A percentile compares a stretch with the other conserved stretches of the same genome.
Conservation (phyloP, 1,139 yeast species). For the Torulaspora globosa region DNA sequence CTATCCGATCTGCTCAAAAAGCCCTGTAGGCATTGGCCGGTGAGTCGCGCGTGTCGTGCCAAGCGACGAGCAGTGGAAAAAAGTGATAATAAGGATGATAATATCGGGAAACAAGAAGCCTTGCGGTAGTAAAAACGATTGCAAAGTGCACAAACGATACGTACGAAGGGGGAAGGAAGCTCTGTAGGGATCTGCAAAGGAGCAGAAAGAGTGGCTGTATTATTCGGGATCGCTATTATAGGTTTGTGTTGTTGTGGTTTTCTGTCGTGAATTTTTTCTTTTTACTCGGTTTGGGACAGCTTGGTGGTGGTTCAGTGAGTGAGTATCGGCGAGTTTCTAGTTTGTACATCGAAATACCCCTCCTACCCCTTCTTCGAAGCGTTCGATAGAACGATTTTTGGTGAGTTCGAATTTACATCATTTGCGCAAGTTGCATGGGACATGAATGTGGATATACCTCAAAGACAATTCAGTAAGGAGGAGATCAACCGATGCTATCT, state of each 20-base stretch:
- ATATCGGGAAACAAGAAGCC: background rate
- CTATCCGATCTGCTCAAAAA: too few species aligned
- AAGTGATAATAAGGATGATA: background rate
- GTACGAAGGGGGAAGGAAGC: background rate
- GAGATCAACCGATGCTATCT: conserved; percentile 38
- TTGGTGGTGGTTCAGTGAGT: background rate
- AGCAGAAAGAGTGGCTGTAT: background rate
- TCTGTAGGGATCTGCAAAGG: background rate
- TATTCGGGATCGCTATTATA: background rate
- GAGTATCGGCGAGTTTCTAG: background rate
- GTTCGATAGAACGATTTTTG: too few species aligned
- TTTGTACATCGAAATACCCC: too few species aligned
- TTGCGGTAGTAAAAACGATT: background rate
- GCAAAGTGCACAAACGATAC: conserved; percentile 1
- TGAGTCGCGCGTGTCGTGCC: background rate
- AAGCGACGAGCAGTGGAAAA: background rate
- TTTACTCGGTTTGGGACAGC: background rate
- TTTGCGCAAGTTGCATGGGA: background rate
- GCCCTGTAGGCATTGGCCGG: too few species aligned
- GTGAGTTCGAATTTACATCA: too few species aligned
- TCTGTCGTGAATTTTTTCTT: background rate
- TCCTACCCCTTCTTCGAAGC: too few species aligned
- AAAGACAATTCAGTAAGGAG: conserved; percentile 35
- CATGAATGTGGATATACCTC: conserved; percentile 34
- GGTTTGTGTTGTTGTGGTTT: background rate